phyloP scores from a whole-genome alignment of 495 filamentous ascomycete genomes.

The Aspergillus ostianus region DNA sequence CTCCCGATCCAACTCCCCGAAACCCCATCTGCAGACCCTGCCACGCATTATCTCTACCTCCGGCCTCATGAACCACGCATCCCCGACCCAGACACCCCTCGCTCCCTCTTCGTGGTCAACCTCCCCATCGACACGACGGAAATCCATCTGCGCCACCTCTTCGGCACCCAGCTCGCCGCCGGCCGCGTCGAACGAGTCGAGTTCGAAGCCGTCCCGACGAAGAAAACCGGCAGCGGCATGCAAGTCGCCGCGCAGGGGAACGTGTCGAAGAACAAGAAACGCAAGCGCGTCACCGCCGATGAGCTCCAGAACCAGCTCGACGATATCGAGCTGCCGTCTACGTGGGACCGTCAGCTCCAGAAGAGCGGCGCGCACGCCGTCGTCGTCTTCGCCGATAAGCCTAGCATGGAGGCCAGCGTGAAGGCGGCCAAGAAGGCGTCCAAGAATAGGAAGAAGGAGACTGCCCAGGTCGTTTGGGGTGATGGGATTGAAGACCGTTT shows the following conservation, averaged over 20 bases:
- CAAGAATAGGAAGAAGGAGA: slow-evolving; percentile 44
- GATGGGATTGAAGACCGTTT: slow-evolving; percentile 53
- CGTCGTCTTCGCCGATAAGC: slow-evolving; percentile 77
- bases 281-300: slow-evolving; percentile 57
- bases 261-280: slow-evolving; percentile 54
- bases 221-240: slow-evolving; percentile 26
- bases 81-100: slow-evolving; percentile 65
- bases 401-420: slow-evolving; percentile 67
- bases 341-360: slow-evolving; percentile 74
- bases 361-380: slow-evolving; percentile 74
- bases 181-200: slow-evolving; percentile 72
- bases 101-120: slow-evolving; percentile 85
- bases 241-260: slow-evolving; percentile 24
- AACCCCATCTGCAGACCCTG: slow-evolving; percentile 54
- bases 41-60: slow-evolving; percentile 82
- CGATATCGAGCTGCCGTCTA: slow-evolving; percentile 55
- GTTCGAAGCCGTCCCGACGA: slow-evolving; percentile 60
- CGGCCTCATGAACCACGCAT: slow-evolving; percentile 76
- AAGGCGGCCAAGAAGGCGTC: slow-evolving; percentile 65
- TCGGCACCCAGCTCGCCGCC: slow-evolving; percentile 65
- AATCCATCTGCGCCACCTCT: slow-evolving; percentile 69
- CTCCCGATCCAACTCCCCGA: slow-evolving; percentile 59
- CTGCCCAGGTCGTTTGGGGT: slow-evolving; percentile 55
- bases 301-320: slow-evolving; percentile 54
- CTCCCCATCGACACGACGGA: slow-evolving; percentile 82